A percentile compares a stretch with the other conserved stretches of the same genome.
Conservation (phyloP, 2,329 filamentous ascomycete genomes). For the Aspergillus quadricinctus region DNA sequence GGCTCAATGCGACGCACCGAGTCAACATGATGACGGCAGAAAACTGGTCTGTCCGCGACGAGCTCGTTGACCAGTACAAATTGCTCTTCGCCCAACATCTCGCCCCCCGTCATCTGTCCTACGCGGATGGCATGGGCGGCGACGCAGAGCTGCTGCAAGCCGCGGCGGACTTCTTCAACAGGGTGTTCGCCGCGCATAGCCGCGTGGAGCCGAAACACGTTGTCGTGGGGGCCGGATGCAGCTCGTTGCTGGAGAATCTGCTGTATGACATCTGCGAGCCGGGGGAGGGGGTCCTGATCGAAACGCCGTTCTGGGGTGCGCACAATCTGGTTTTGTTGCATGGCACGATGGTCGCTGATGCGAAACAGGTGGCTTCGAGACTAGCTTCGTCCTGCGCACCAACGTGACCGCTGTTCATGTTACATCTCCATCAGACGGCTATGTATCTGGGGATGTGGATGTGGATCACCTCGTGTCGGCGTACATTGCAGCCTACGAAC, state of each 20-base stretch:
- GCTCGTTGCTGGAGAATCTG: background rate
- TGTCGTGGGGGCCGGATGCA: background rate
- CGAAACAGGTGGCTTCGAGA: background rate
- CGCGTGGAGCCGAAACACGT: background rate
- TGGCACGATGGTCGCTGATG: background rate
- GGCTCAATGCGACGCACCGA: background rate
- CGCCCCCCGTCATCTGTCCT: background rate
- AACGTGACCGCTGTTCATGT: background rate
- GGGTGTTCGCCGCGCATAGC: background rate
- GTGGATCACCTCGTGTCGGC: background rate
- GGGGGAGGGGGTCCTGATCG: background rate
- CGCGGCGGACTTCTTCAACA: background rate
- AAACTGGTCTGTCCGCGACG: background rate
- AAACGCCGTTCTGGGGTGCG: background rate
- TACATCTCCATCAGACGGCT: background rate
- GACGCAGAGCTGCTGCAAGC: background rate
- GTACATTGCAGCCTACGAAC: background rate
- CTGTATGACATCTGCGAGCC: background rate
- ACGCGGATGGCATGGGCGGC: background rate
- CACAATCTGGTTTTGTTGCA: background rate
- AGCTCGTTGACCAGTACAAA: background rate
- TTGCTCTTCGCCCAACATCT: background rate
- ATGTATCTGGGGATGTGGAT: background rate
- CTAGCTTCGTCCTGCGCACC: background rate
- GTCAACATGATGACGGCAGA: background rate